Evolutionary conservation across 2,329 filamentous ascomycete species (phyloP).

Genomic region (Clarireedia hainanense): DNA sequence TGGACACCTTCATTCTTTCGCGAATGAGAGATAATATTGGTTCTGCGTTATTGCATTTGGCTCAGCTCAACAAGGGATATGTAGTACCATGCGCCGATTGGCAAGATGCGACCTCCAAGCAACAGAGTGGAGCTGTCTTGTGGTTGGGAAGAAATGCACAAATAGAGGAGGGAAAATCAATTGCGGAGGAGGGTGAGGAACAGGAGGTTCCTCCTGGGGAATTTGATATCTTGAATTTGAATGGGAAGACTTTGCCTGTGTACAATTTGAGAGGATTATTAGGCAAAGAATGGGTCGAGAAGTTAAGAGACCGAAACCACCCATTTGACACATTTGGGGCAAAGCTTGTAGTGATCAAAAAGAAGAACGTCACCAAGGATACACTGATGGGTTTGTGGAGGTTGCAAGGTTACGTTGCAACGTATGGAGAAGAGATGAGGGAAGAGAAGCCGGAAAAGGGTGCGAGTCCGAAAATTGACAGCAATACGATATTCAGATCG

Average conservation of each 20-base stretch:
- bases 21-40: conserved; percentile 41
- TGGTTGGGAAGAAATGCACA: conserved; percentile 18
- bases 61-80: conserved; percentile 31
- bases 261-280: conserved; percentile 46
- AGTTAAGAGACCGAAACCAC: conserved; percentile 30
- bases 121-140: conserved; percentile 23
- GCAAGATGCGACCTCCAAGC: conserved; percentile 35
- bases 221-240: conserved; percentile 40
- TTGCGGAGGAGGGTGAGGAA: conserved; percentile 9
- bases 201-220: conserved; percentile 24
- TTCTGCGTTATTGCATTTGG: conserved; percentile 38
- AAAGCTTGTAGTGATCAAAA: conserved; percentile 31
- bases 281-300: conserved; percentile 37
- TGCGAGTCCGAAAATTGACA: not conserved
- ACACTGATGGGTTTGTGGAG: conserved; percentile 49
- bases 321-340: conserved; percentile 28
- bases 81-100: conserved; percentile 37
- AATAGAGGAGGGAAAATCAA: not conserved
- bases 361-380: conserved; percentile 36
- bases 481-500: not conserved
- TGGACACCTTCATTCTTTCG: conserved; percentile 44
- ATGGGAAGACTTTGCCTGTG: conserved; percentile 35
- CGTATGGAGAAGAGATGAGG: conserved; percentile 1
- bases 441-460: not conserved
- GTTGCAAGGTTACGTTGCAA: conserved; percentile 45